Base-by-base conservation (phyloP, 2,329 filamentous ascomycete genomes). In the Trichoderma sp. region DNA sequence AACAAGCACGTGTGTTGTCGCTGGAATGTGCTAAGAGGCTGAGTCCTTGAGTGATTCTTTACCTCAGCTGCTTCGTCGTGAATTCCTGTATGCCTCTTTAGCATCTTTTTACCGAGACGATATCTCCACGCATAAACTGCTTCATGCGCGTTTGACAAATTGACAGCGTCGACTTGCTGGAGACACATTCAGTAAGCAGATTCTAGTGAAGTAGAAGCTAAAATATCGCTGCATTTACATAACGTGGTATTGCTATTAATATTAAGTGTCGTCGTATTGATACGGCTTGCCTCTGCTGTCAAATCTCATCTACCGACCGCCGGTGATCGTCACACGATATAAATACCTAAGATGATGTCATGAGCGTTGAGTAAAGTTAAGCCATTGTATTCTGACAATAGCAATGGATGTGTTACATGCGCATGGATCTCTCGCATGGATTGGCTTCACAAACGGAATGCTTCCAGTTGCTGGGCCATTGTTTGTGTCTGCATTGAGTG, bases 1-100 rank as follows among this genome's bases (percentile, higher is more conserved):
- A 90, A 90, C 4, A 87, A 89, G 77, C 87, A 89, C 70, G 84
- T 82, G 77, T 90, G 90, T 19, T 84, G 0, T 84, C 76, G 37
- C 16, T 5, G 80, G 75, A 49, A 21, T 21, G n/a, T 19, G 16
- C 14, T 43, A 21, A 92, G 86, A 49, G 43, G 43, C 43, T 49
- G 43, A 43, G 37, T 8, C 19, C 19, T 6, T 6, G 5, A 19
- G 5, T 0, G 16, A 43, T 7, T 19, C 7, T 19, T 19, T 6
- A 0, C 5, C 16, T 7, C 6, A 19, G 3, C 37, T 19, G 37
- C 16, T 19, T 43, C 4, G 43, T 21, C 8, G 4, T 47, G 43
- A 5, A 7, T 37, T 37, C 6, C 43, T 21, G 43, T 4, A 47
- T 47, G 19, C 4, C 19, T 4, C 6, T n/a, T 3, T 47, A n/a